These are phyloP conservation scores for Monilinia fructigena DNA, from an alignment of 2,329 filamentous ascomycete species.

Conservation along the genomic window DNA sequence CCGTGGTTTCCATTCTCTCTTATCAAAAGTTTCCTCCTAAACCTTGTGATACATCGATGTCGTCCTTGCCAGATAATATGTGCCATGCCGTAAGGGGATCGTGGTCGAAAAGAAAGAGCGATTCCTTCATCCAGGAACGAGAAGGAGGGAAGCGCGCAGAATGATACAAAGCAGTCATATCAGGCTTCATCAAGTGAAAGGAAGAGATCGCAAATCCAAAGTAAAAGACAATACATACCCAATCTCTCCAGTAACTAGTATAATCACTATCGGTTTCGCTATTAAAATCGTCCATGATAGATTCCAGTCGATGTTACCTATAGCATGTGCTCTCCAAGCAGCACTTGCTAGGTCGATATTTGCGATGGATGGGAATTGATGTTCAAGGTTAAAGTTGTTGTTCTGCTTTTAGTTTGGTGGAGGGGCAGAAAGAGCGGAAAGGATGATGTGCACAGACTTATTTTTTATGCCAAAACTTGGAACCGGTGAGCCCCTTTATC, in stretches of 20 bases:
- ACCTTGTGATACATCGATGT: not conserved
- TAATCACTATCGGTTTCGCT: slow-evolving; percentile 99
- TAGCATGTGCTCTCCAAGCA: slow-evolving; percentile 34
- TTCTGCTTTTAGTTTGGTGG: slow-evolving; percentile 21
- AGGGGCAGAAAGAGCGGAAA: slow-evolving; percentile 1
- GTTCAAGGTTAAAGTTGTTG: slow-evolving; percentile 21
- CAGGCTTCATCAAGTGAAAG: not conserved
- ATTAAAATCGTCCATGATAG: slow-evolving; percentile 88
- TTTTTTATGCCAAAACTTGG: not conserved
- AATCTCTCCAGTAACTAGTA: slow-evolving; percentile 98
- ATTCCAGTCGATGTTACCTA: slow-evolving; percentile 25
- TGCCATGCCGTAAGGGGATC: not conserved
- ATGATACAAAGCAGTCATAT: not conserved
- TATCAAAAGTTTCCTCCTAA: not conserved
- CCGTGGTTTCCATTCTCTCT: not conserved
- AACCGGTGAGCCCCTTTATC: slow-evolving; percentile 14
- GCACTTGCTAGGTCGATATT: slow-evolving; percentile 34
- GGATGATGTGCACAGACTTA: not conserved
- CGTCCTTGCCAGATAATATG: not conserved
- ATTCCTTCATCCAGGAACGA: not conserved
- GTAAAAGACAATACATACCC: slow-evolving; percentile 62
- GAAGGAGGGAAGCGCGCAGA: slow-evolving; percentile 8
- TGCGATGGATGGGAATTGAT: slow-evolving; percentile 7
- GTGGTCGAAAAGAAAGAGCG: not conserved
- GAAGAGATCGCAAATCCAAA: slow-evolving; percentile 25